A percentile compares a stretch with the other conserved stretches of the same genome.
These are phyloP conservation scores for Alternaria panax DNA, from an alignment of 2,329 filamentous ascomycete species.

Conservation along the genomic window DNA sequence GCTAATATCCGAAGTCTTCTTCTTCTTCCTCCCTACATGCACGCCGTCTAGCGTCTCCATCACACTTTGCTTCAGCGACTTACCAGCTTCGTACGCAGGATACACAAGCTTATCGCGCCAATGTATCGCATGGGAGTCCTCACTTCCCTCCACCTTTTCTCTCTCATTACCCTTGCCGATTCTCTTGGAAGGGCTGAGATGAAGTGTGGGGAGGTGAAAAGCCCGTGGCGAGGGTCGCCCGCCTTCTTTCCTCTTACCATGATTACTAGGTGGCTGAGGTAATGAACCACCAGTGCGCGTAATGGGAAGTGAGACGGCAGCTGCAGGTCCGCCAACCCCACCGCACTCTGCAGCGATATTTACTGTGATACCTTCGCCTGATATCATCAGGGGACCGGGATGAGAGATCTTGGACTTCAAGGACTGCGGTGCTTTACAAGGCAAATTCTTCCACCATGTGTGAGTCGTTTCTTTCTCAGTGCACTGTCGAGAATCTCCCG, in stretches of 20 bases:
- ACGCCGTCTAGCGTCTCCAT: constrained; percentile 3
- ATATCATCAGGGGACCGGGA: constrained; percentile 22
- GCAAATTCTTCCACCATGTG: constrained; percentile 11
- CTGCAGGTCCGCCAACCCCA: constrained; percentile 24
- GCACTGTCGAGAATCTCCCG: not conserved
- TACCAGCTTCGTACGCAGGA: constrained; percentile 4
- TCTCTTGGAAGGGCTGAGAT: not conserved
- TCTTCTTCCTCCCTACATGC: constrained; percentile 15
- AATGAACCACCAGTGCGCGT: constrained; percentile 1
- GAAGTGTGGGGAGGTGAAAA: not conserved
- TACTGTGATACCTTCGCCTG: constrained; percentile 2
- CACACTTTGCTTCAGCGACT: constrained; percentile 6
- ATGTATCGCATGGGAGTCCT: constrained; percentile 7
- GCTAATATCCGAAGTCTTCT: constrained; percentile 26
- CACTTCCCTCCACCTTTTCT: constrained; percentile 1
- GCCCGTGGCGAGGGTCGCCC: not conserved
- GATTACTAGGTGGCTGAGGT: not conserved
- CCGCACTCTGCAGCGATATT: constrained; percentile 25
- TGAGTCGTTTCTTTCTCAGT: not conserved
- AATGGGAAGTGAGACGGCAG: constrained; percentile 15
- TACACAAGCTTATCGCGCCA: constrained; percentile 19
- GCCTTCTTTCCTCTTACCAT: not conserved
- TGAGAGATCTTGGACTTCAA: constrained; percentile 37
- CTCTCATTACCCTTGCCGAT: not conserved
- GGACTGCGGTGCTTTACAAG: constrained; percentile 2